Evolutionary conservation across 805 yeast genomes (phyloP), one percentile per base, ranked within the genome.

Genomic region (Kodamaea neixiangensis): DNA sequence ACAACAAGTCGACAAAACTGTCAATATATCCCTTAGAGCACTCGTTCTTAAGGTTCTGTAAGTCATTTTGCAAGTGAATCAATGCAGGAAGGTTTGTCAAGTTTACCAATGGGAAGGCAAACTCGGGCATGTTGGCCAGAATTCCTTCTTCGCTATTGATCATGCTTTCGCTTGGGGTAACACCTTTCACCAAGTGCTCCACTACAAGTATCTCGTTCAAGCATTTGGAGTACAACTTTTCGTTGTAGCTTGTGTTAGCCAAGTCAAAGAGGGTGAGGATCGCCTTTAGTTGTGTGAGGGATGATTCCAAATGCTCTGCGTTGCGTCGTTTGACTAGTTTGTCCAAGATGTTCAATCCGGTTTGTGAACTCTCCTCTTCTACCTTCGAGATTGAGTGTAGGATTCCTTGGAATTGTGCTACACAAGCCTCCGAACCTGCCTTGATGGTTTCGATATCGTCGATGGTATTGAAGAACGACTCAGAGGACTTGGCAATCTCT

Each of bases 401-500:
- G n/a, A 92, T 67, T 0, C 63, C 60, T 29, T 76, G 64, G 44
- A 86, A 72, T 37, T 76, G 71, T 4, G 65, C 62, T 0, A 86
- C 71, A 19, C 91, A 78, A 10, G 65, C 63, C 10, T 73, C 68
- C 2, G 92, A 81, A 54, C 79, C 80, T 1, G 66, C 62, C 44
- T 84, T 80, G 33, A 92, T 83, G 6, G 73, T 75, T 58, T 84
- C 83, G 50, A 94, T 78, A 55, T 90, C 96, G 48, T 85, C 89
- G 49, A 96, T 72, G 0, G 97, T 92, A 47, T 82, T 82, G 68
- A 91, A 91, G 62, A 94, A 93, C 6, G 92, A 84, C 48, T 83
- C 82, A 0, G 97, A 89, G 0, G 97, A 87, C 55, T 81, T 80
- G 3, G 96, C 86, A 29, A 94, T 90, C 66, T 91, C 97, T 37